Evolutionary conservation across 2,329 filamentous ascomycete genomes (phyloP).

Genomic region (Fusarium nelsonii): DNA sequence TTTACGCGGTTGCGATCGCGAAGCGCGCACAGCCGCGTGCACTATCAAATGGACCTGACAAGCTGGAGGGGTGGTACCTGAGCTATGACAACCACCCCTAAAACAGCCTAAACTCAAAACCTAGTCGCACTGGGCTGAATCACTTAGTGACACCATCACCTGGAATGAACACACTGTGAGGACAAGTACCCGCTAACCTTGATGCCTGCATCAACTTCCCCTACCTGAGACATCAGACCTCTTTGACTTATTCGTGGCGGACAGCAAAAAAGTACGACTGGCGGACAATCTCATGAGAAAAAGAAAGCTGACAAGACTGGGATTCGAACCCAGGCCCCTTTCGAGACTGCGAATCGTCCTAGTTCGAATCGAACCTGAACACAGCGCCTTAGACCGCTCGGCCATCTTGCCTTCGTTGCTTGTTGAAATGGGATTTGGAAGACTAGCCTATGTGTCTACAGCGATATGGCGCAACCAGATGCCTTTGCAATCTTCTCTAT

Average conservation of each 20-base stretch:
- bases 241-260: background rate
- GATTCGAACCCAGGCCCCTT: conserved; percentile 45
- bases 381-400: conserved; percentile 44
- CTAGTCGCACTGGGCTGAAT: conserved; percentile 26
- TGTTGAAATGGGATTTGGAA: background rate
- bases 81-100: conserved; percentile 16
- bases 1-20: conserved; percentile 39
- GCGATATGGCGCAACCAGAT: too few relatives aligned
- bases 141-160: conserved; percentile 23
- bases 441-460: background rate
- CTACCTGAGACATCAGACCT: background rate
- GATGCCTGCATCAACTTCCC: background rate
- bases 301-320: conserved; percentile 33
- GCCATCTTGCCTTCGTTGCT: conserved; percentile 31
- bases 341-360: conserved; percentile 43
- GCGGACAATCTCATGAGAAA: rapidly evolving
- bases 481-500: too few relatives aligned
- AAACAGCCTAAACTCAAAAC: conserved; percentile 9
- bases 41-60: conserved; percentile 22
- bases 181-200: background rate
- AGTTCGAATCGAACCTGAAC: conserved; percentile 39
- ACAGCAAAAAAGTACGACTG: background rate
- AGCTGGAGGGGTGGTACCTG: conserved; percentile 36
- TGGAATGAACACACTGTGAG: background rate
- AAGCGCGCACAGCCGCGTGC: conserved; percentile 37